These are phyloP conservation scores for Gloeopeniophorella convolvens DNA, from an alignment of 768 basidiomycete genomes.

Conservation along the genomic window DNA sequence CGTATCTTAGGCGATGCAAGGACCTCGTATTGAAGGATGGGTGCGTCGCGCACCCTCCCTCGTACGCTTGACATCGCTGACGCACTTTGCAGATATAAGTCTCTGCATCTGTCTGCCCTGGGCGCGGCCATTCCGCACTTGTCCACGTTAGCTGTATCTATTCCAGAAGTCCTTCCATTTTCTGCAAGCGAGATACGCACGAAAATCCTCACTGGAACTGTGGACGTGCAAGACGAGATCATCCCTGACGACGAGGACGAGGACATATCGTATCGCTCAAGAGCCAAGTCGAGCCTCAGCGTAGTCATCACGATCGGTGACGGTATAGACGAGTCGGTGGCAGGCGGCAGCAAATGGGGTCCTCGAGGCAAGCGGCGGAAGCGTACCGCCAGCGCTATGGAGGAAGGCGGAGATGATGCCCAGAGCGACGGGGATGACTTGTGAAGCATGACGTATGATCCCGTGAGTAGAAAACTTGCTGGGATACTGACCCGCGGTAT, in stretches of 20 bases:
- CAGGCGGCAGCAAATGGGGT: conserved; percentile 18
- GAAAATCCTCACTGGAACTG: conserved; percentile 60
- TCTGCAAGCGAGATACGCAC: conserved; percentile 53
- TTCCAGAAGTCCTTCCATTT: conserved; percentile 70
- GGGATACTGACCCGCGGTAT: not conserved
- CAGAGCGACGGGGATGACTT: not conserved
- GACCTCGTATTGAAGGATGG: conserved; percentile 65
- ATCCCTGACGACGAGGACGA: conserved; percentile 70
- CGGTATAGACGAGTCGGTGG: conserved; percentile 40
- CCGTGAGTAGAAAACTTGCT: not conserved
- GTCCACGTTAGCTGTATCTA: conserved; percentile 57
- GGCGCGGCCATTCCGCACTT: conserved; percentile 87
- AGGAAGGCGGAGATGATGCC: not conserved
- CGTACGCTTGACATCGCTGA: not conserved
- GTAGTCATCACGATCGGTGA: conserved; percentile 56
- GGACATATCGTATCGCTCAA: conserved; percentile 52
- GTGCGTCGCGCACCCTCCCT: conserved; percentile 32
- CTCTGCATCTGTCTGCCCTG: conserved; percentile 72
- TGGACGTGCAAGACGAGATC: conserved; percentile 74
- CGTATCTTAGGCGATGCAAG: conserved; percentile 75
- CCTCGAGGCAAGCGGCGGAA: conserved; percentile 18
- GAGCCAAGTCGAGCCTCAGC: conserved; percentile 64
- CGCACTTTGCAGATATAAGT: conserved; percentile 50
- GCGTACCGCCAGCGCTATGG: not conserved
- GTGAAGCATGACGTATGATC: not conserved